phyloP scores from a whole-genome alignment of 495 filamentous ascomycete genomes.

The Trichoderma parareesei region DNA sequence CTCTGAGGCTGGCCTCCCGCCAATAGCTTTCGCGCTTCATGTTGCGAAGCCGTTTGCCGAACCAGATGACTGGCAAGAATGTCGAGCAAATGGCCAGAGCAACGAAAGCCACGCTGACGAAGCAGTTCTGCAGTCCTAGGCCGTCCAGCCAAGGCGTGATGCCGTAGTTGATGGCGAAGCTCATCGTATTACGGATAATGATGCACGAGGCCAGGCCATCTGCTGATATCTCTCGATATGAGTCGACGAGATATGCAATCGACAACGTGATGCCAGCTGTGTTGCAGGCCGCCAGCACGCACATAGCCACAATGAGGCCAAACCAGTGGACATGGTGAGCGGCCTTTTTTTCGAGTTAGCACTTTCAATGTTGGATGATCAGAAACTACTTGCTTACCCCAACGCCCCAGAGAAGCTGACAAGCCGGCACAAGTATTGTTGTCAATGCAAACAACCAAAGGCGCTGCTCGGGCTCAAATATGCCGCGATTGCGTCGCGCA shows the following conservation, averaged over 20 bases:
- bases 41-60: conserved; percentile 36
- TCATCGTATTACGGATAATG: conserved; percentile 59
- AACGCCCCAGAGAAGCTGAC: conserved; percentile 60
- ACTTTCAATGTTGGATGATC: not conserved
- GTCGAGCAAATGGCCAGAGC: conserved; percentile 46
- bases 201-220: conserved; percentile 37
- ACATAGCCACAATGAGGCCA: conserved; percentile 56
- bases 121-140: conserved; percentile 55
- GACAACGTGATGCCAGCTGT: conserved; percentile 51
- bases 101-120: conserved; percentile 53
- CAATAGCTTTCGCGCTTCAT: conserved; percentile 32
- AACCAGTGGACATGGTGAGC: conserved; percentile 55
- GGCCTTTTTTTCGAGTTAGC: conserved; percentile 21
- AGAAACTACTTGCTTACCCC: conserved; percentile 23
- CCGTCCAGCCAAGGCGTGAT: conserved; percentile 56
- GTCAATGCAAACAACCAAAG: conserved; percentile 54
- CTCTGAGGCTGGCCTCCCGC: conserved; percentile 25
- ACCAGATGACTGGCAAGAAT: conserved; percentile 50
- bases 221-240: conserved; percentile 54
- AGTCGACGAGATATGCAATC: conserved; percentile 56
- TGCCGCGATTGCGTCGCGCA: conserved; percentile 52
- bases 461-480: conserved; percentile 55
- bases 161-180: conserved; percentile 36
- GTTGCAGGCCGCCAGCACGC: conserved; percentile 48
- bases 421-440: conserved; percentile 46